phyloP scores from a whole-genome alignment of 164 flowering plant genomes.

The Cinnamomum chago region DNA sequence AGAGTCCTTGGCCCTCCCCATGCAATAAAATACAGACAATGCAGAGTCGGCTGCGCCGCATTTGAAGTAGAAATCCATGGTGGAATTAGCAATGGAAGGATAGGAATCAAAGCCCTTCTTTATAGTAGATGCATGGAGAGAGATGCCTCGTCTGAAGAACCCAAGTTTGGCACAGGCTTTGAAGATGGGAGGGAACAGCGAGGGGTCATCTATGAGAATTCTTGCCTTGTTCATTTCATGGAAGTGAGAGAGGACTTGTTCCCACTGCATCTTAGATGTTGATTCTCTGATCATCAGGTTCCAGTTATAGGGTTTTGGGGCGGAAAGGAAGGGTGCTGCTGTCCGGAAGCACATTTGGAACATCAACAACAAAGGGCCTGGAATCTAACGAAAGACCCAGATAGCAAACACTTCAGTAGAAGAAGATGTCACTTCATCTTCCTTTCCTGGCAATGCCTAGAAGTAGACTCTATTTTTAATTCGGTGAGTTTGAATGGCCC shows the following conservation, averaged over 20 bases:
- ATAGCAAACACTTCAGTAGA: too few species aligned
- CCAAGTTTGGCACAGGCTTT: slow-evolving; percentile 49
- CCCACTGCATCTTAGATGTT: slow-evolving; percentile 40
- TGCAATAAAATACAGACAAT: slow-evolving; percentile 31
- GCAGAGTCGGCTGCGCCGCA: slow-evolving; percentile 39
- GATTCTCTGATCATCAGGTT: slow-evolving; percentile 29
- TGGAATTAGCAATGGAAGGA: slow-evolving; percentile 58
- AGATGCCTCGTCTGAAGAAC: slow-evolving; percentile 29
- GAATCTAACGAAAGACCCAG: background rate
- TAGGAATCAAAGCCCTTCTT: slow-evolving; percentile 53
- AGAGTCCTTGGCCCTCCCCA: slow-evolving; percentile 38
- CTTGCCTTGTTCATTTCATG: slow-evolving; percentile 31
- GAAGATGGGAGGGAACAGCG: slow-evolving; percentile 43
- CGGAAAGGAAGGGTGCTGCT: background rate
- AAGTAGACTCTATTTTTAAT: too few species aligned
- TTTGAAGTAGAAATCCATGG: slow-evolving; percentile 59
- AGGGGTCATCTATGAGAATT: slow-evolving; percentile 31
- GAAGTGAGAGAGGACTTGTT: slow-evolving; percentile 39
- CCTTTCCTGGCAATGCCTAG: too few species aligned
- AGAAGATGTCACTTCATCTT: too few species aligned
- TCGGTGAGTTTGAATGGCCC: too few species aligned
- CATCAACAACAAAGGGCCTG: background rate
- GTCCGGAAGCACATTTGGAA: slow-evolving; percentile 24
- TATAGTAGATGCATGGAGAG: slow-evolving; percentile 48
- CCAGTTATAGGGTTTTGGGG: slow-evolving; percentile 26